phyloP scores from a whole-genome alignment of 2,329 filamentous ascomycete species.

The Penicillium sp. region DNA sequence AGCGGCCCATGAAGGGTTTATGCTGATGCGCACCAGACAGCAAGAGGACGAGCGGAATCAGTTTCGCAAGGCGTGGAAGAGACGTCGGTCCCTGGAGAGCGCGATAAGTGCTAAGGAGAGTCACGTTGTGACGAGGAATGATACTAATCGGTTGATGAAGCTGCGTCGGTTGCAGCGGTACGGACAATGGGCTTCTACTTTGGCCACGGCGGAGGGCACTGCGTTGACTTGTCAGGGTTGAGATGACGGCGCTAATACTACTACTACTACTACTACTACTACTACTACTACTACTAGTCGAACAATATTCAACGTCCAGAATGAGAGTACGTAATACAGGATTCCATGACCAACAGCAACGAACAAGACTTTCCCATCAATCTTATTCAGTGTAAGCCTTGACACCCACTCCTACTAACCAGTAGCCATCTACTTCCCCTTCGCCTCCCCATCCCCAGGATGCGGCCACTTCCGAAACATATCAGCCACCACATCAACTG shows the following conservation, averaged over 20 bases:
- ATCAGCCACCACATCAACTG: conserved; percentile 59
- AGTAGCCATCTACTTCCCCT: not conserved
- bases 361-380: not conserved
- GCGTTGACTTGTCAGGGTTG: conserved; percentile 15
- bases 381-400: not conserved
- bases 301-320: not conserved
- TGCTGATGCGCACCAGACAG: conserved; percentile 34
- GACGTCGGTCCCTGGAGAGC: conserved; percentile 24
- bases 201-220: conserved; percentile 10
- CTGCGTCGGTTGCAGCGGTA: conserved; percentile 18
- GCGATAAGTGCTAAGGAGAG: not conserved
- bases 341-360: not conserved
- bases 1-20: conserved; percentile 34
- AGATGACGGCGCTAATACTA: not conserved
- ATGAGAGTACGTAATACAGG: not conserved
- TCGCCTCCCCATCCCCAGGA: not conserved
- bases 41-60: conserved; percentile 35
- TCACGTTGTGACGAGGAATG: not conserved
- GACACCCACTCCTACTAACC: not conserved
- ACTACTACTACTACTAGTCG: not conserved
- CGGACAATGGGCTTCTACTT: conserved; percentile 8
- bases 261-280: not conserved
- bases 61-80: conserved; percentile 38
- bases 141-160: conserved; percentile 7
- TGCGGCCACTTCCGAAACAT: conserved; percentile 58